Base-by-base conservation (phyloP, 495 filamentous ascomycete species). In the Trichoderma virens region DNA sequence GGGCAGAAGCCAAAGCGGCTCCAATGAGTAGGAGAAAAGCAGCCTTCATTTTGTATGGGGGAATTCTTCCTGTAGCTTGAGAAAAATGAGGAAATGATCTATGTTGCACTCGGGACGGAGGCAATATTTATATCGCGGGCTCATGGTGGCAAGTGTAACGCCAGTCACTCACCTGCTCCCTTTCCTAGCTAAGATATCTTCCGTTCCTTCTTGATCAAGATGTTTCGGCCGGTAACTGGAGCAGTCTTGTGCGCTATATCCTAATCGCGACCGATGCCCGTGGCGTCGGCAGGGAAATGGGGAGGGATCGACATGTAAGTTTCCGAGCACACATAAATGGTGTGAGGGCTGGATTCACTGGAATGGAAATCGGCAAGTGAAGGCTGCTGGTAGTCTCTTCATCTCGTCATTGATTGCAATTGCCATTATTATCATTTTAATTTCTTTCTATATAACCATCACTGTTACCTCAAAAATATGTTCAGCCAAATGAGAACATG, bases 1-100 rank as follows among this genome's bases (percentile, higher is more conserved):
- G 69, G 6, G 69, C 65, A 5, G 61, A 27, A 2, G 61, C 60
- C 47, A 62, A 43, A 4, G 67, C 69, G 28, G 65, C 20, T 34
- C 39, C 65, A 2, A 62, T 59, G 8, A 71, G 35, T 43, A 69
- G 64, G 27, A 67, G 32, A 25, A 64, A 35, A 20, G 54, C 56
- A 13, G 65, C 47, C 47, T 67, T 60, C 69, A 71, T 69, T n/a
- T 30, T 56, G 61, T 13, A 31, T 18, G 35, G 31, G 0, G 34
- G 6, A 35, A 35, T 30, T 30, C 20, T n/a, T n/a, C n/a, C n/a
- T 16, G 18, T 2, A 6, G 14, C 0, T 31, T 13, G 1, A 28
- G 51, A 9, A 56, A 56, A 56, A 28, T 16, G 23, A 56, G 51
- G 51, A 56, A 27, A 16, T 30, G 51, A 31, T 16, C 8, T 30